Conservation (phyloP, 768 basidiomycete species). For the Sarcodon sp. region DNA sequence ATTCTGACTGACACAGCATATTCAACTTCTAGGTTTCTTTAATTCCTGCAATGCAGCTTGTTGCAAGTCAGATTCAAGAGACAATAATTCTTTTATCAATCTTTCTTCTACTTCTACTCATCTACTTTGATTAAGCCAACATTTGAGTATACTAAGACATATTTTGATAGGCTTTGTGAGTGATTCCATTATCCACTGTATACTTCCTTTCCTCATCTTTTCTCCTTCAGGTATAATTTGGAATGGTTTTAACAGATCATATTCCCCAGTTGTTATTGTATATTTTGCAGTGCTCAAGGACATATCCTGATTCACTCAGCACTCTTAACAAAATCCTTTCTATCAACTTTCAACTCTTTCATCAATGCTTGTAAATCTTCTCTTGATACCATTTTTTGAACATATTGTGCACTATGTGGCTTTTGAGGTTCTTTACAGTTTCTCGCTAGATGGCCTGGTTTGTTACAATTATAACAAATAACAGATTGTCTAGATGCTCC, state of each 20-base stretch:
- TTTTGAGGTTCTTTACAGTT: conserved; percentile 1
- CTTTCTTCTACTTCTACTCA: neutral
- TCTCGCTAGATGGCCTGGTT: conserved; percentile 2
- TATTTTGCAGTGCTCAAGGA: no score
- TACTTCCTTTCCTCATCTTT: no score
- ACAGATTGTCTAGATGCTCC: conserved; percentile 2
- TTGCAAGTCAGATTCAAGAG: neutral
- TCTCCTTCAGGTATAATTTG: no score
- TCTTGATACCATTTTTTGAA: neutral
- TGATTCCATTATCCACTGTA: no score
- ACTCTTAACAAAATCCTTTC: no score
- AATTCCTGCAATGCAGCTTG: conserved; percentile 3
- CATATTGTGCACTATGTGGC: neutral
- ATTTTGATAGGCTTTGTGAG: no score
- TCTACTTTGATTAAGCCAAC: no score
- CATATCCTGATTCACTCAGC: no score
- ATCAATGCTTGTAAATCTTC: neutral
- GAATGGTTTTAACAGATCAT: no score
- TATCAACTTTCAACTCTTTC: neutral
- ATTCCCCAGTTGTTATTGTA: no score
- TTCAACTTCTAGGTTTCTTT: conserved; percentile 3
- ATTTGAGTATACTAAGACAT: no score
- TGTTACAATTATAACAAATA: neutral
- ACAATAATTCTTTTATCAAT: conserved; percentile 1
- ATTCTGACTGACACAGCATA: no score